Evolutionary conservation across 2,329 filamentous ascomycete genomes (phyloP).

Genomic region (Magnaporthiopsis incrustans): DNA sequence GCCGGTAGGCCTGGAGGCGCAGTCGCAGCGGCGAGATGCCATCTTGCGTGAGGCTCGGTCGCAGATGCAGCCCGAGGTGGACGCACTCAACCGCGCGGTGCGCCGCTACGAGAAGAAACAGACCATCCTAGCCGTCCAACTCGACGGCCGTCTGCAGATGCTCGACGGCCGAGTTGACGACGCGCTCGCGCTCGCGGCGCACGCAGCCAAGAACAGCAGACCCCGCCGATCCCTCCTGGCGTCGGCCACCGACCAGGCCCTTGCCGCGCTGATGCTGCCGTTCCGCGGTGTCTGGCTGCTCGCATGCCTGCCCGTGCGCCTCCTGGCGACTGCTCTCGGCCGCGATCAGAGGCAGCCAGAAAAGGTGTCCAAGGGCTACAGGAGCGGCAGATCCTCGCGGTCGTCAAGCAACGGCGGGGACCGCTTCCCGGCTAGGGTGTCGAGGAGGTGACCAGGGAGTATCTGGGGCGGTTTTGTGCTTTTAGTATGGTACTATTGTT

Average conservation of each 20-base stretch:
- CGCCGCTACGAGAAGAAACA: conserved; percentile 87
- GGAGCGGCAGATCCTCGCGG: conserved; percentile 4
- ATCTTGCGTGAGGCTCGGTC: conserved; percentile 53
- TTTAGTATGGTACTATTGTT: background rate
- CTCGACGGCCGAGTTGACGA: conserved; percentile 68
- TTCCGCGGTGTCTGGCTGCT: background rate
- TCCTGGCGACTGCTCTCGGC: conserved; percentile 1
- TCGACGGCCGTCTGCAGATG: conserved; percentile 64
- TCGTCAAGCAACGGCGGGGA: conserved; percentile 2
- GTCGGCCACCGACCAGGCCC: conserved; percentile 29
- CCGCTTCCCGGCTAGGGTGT: background rate
- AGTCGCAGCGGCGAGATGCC: conserved; percentile 8
- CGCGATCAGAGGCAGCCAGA: background rate
- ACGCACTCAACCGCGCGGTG: conserved; percentile 81
- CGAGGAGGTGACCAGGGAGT: background rate
- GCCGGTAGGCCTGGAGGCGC: conserved; percentile 6
- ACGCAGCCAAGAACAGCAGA: conserved; percentile 50
- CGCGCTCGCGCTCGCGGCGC: conserved; percentile 71
- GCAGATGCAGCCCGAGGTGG: conserved; percentile 69
- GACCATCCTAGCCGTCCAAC: conserved; percentile 65
- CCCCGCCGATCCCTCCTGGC: conserved; percentile 23
- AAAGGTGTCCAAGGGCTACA: conserved; percentile 1
- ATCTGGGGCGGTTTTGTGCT: background rate
- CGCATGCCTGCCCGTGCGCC: background rate
- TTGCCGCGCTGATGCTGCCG: conserved; percentile 21